Percentiles rank a stretch among this genome's conserved stretches.
Conservation (phyloP, 2,329 filamentous ascomycete genomes). For the Aaosphaeria arxii region DNA sequence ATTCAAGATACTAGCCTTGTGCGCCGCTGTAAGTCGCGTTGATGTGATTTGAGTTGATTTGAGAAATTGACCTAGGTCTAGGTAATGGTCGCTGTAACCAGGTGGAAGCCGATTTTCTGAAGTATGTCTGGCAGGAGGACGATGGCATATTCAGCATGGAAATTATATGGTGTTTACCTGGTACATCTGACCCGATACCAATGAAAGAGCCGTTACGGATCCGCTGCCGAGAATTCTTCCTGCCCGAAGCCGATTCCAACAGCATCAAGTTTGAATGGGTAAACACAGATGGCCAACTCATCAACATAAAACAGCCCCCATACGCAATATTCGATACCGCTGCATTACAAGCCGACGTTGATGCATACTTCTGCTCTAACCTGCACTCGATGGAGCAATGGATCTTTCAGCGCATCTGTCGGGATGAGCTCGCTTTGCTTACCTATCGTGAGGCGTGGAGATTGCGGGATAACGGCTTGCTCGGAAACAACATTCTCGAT, state of each 20-base stretch:
- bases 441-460: constrained; percentile 33
- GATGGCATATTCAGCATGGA: constrained; percentile 26
- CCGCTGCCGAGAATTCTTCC: constrained; percentile 25
- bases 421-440: constrained; percentile 24
- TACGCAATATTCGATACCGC: constrained; percentile 34
- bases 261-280: constrained; percentile 28
- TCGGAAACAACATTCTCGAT: constrained; percentile 15
- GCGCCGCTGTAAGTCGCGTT: constrained; percentile 22
- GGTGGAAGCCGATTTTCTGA: constrained; percentile 23
- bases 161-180: constrained; percentile 33
- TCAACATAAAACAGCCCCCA: constrained; percentile 26
- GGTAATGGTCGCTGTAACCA: constrained; percentile 37
- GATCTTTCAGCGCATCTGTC: constrained; percentile 25
- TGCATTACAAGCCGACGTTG: constrained; percentile 21
- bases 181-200: constrained; percentile 25
- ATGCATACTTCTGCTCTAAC: constrained; percentile 24
- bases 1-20: constrained; percentile 29
- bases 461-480: constrained; percentile 14
- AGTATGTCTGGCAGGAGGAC: constrained; percentile 21
- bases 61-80: constrained; percentile 1
- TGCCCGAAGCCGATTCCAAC: constrained; percentile 18
- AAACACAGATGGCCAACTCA: constrained; percentile 24
- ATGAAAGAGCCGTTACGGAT: constrained; percentile 21
- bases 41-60: neutral
- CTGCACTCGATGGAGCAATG: constrained; percentile 28